Evolutionary conservation across 768 basidiomycete genomes (phyloP).

Genomic region (Coprinopsis strossmayeri): DNA sequence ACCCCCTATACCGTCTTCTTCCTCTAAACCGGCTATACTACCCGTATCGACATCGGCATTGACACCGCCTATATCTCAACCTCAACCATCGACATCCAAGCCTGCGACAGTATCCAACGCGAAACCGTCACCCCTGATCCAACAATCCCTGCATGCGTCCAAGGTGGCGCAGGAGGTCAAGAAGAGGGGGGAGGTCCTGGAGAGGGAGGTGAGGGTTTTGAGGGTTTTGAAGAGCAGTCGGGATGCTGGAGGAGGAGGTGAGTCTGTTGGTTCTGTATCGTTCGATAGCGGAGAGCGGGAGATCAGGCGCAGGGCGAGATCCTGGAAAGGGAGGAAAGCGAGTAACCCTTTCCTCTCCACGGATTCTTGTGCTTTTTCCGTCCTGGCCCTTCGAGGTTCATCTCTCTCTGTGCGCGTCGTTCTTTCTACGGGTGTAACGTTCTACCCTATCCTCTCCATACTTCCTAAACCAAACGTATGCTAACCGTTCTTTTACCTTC

Average conservation of each 20-base stretch:
- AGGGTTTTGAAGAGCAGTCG: conserved; percentile 65
- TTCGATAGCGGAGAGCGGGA: neutral
- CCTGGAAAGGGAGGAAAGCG: conserved; percentile 24
- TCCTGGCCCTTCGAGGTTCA: too few relatives aligned
- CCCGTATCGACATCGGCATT: too few relatives aligned
- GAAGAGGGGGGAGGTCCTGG: conserved; percentile 60
- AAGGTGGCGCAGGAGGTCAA: conserved; percentile 65
- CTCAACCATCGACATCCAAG: neutral
- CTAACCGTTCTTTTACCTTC: too few relatives aligned
- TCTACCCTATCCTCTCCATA: too few relatives aligned
- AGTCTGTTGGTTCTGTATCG: neutral
- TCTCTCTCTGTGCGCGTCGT: too few relatives aligned
- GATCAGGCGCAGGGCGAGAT: conserved; percentile 7
- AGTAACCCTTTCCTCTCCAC: too few relatives aligned
- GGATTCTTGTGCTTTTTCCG: too few relatives aligned
- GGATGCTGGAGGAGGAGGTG: conserved; percentile 23
- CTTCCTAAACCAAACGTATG: too few relatives aligned
- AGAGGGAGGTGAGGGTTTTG: conserved; percentile 65
- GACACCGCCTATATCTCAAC: neutral
- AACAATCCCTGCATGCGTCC: conserved; percentile 66
- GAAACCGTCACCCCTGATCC: too few relatives aligned
- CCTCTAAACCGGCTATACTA: too few relatives aligned
- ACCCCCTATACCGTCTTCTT: too few relatives aligned
- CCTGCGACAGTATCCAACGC: conserved; percentile 10
- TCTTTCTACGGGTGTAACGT: too few relatives aligned